phyloP scores from a whole-genome alignment of 2,329 filamentous ascomycete genomes.

The Penicillium sp. region DNA sequence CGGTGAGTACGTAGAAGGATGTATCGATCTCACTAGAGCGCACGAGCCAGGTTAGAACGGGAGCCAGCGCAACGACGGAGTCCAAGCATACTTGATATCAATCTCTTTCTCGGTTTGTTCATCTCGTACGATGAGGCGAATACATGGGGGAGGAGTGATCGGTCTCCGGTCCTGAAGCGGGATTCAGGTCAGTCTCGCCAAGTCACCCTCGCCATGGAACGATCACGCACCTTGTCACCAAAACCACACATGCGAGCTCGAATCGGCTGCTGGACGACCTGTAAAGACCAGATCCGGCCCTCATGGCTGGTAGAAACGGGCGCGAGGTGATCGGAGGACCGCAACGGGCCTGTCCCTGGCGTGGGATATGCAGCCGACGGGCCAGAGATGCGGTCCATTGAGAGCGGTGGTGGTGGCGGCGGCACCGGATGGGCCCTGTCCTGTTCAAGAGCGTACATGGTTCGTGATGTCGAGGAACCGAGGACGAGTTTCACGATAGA shows the following conservation, averaged over 20 bases:
- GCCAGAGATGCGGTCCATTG: constrained; percentile 46
- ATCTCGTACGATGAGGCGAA: constrained; percentile 80
- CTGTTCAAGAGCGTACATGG: constrained; percentile 45
- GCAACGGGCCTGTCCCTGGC: constrained; percentile 39
- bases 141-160: constrained; percentile 93
- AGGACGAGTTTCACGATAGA: constrained; percentile 22
- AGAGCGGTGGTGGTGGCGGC: constrained; percentile 42
- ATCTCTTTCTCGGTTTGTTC: constrained; percentile 75
- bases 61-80: constrained; percentile 1
- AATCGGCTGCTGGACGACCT: constrained; percentile 86
- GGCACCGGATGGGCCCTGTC: constrained; percentile 43
- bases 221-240: constrained; percentile 79
- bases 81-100: constrained; percentile 70
- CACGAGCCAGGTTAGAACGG: constrained; percentile 11
- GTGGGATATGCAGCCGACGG: constrained; percentile 42
- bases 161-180: constrained; percentile 78
- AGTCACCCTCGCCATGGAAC: neutral
- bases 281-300: constrained; percentile 61
- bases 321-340: constrained; percentile 41
- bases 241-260: constrained; percentile 98
- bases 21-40: constrained; percentile 67
- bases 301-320: constrained; percentile 47
- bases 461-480: constrained; percentile 33
- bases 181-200: constrained; percentile 19
- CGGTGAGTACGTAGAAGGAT: constrained; percentile 68